Percentiles rank a stretch among this genome's conserved stretches.
These are phyloP conservation scores for Sclerospora graminicola DNA, from an alignment of 352 stramenopile species.

Conservation along the genomic window DNA sequence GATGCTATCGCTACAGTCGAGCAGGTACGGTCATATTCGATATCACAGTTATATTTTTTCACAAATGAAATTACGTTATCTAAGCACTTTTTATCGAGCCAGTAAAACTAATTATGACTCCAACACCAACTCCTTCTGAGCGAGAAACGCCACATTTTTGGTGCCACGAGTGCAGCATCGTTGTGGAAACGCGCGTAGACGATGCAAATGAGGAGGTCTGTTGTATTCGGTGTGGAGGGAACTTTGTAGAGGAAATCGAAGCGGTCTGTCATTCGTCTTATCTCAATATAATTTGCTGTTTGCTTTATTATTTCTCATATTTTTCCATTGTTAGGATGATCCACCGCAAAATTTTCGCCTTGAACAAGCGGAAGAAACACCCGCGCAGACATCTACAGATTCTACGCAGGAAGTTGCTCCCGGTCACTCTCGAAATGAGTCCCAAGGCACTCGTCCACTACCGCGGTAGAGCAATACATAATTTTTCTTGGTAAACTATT, in stretches of 20 bases:
- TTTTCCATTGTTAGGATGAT: slow-evolving; percentile 35
- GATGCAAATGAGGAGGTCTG: slow-evolving; percentile 52
- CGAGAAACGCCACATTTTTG: slow-evolving; percentile 41
- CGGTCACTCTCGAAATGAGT: slow-evolving; percentile 26
- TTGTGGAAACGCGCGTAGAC: slow-evolving; percentile 51
- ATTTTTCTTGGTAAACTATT: background rate
- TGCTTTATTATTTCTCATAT: slow-evolving; percentile 2
- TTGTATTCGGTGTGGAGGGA: slow-evolving; percentile 55
- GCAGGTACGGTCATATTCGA: too few relatives aligned
- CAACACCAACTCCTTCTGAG: slow-evolving; percentile 7
- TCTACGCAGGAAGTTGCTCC: background rate
- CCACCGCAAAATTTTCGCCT: slow-evolving; percentile 44
- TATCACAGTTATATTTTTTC: too few relatives aligned
- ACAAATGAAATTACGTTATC: slow-evolving; percentile 19
- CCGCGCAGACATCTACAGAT: slow-evolving; percentile 6
- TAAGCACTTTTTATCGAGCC: slow-evolving; percentile 13
- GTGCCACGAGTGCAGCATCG: slow-evolving; percentile 67
- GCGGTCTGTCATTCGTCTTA: slow-evolving; percentile 17
- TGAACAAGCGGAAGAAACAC: slow-evolving; percentile 14
- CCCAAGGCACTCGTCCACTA: slow-evolving; percentile 14
- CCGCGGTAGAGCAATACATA: slow-evolving; percentile 3
- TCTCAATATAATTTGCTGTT: background rate
- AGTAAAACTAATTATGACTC: slow-evolving; percentile 15
- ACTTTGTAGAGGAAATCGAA: slow-evolving; percentile 84
- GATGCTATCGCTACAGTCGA: too few relatives aligned